Conservation (phyloP, 495 filamentous ascomycete genomes). For the Penicillium flavigenum region DNA sequence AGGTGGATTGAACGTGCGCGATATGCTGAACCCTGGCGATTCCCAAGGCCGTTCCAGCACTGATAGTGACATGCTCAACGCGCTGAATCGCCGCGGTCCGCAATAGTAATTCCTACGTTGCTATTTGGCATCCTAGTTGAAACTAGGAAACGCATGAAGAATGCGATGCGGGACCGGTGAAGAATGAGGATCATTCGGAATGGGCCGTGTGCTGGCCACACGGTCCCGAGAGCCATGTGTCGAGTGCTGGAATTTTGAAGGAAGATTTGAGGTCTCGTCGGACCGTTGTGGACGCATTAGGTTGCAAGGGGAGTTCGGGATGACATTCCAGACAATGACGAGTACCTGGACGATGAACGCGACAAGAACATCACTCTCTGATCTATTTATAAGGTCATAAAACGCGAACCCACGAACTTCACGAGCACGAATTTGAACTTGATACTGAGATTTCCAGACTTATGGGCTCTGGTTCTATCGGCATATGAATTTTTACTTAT, state of each 20-base stretch:
- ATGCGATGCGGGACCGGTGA: slow-evolving; percentile 14
- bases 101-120: slow-evolving; percentile 19
- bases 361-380: slow-evolving; percentile 9
- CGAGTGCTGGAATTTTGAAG: slow-evolving; percentile 14
- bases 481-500: slow-evolving; percentile 26
- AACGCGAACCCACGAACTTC: slow-evolving; percentile 40
- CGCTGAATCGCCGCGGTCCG: slow-evolving; percentile 48
- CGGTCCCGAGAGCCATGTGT: slow-evolving; percentile 29
- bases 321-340: slow-evolving; percentile 7
- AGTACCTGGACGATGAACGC: background rate
- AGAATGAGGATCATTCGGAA: slow-evolving; percentile 17
- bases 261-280: slow-evolving; percentile 14
- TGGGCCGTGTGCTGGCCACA: slow-evolving; percentile 33
- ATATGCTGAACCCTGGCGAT: slow-evolving; percentile 51
- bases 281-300: slow-evolving; percentile 10
- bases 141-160: slow-evolving; percentile 14
- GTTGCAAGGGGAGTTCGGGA: slow-evolving; percentile 10
- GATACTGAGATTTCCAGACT: slow-evolving; percentile 19
- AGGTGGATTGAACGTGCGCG: slow-evolving; percentile 52
- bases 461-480: slow-evolving; percentile 17
- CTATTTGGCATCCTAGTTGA: background rate
- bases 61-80: slow-evolving; percentile 58
- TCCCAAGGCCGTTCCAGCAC: slow-evolving; percentile 50
- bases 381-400: slow-evolving; percentile 31
- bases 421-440: slow-evolving; percentile 40